These are phyloP conservation scores for Paramecium biaurelia DNA, from an alignment of 73 alveolate species.

Conservation along the genomic window DNA sequence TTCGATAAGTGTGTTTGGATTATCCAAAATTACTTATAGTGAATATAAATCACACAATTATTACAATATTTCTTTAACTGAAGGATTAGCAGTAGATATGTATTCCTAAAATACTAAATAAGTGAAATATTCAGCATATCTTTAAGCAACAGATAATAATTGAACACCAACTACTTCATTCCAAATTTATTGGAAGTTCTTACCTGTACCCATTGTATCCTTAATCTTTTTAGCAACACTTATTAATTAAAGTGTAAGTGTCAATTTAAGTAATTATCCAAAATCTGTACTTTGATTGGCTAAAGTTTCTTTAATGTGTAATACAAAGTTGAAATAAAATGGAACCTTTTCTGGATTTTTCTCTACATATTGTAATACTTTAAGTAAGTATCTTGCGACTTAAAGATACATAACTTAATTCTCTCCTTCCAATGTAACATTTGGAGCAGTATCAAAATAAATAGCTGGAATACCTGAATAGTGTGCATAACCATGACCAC, in stretches of 20 bases:
- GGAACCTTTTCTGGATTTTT: slow-evolving; percentile 26
- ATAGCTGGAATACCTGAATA: slow-evolving; percentile 74
- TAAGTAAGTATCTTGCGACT: slow-evolving; percentile 39
- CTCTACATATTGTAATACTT: not conserved
- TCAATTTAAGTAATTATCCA: not conserved
- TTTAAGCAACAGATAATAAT: slow-evolving; percentile 16
- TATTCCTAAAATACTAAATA: not conserved
- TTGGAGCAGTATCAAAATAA: slow-evolving; percentile 46
- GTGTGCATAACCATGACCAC: slow-evolving; percentile 87
- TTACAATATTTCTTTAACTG: not conserved
- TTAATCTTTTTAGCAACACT: not conserved
- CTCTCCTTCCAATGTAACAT: slow-evolving; percentile 64
- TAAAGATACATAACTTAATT: slow-evolving; percentile 37
- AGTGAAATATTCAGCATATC: slow-evolving; percentile 25
- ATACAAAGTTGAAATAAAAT: not conserved
- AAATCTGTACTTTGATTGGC: not conserved
- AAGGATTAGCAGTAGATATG: not conserved
- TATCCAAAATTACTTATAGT: not conserved
- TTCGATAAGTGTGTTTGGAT: slow-evolving; percentile 1
- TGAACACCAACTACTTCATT: not conserved
- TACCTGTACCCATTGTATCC: not conserved
- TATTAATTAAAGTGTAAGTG: not conserved
- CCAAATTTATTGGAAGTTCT: slow-evolving; percentile 13
- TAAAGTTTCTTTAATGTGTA: not conserved
- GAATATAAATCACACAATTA: not conserved